Conservation (phyloP, 306 rosid genomes). For the Pueraria montana region DNA sequence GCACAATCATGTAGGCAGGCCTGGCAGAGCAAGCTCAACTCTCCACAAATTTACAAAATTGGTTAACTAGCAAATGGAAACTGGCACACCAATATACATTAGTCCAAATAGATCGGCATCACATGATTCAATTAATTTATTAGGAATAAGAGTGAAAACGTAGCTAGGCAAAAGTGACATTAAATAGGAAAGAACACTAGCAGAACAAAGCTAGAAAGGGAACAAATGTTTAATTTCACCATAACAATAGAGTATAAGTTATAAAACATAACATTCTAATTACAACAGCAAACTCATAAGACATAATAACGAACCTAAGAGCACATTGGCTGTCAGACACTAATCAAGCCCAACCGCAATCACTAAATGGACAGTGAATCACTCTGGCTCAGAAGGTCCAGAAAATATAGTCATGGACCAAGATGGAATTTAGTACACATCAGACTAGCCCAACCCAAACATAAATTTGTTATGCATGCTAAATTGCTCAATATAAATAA, state of each 20-base stretch:
- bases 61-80: constrained; percentile 9
- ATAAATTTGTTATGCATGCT: not conserved
- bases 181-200: constrained; percentile 22
- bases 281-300: not conserved
- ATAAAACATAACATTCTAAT: constrained; percentile 3
- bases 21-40: constrained; percentile 29
- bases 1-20: constrained; percentile 20
- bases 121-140: not conserved
- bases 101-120: not conserved
- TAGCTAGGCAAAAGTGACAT: constrained; percentile 6
- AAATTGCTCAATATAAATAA: constrained; percentile 14
- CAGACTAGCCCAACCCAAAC: constrained; percentile 5
- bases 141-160: not conserved
- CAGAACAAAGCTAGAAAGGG: constrained; percentile 2
- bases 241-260: constrained; percentile 1
- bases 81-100: not conserved
- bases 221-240: not conserved
- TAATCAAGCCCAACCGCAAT: not conserved
- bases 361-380: constrained; percentile 11
- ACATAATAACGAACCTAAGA: not conserved
- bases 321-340: not conserved
- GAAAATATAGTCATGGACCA: not conserved
- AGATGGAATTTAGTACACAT: constrained; percentile 15
- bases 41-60: constrained; percentile 7
- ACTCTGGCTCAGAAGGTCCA: constrained; percentile 24